phyloP scores from a whole-genome alignment of 1,139 yeast species.

The Geotrichum klebahnii region DNA sequence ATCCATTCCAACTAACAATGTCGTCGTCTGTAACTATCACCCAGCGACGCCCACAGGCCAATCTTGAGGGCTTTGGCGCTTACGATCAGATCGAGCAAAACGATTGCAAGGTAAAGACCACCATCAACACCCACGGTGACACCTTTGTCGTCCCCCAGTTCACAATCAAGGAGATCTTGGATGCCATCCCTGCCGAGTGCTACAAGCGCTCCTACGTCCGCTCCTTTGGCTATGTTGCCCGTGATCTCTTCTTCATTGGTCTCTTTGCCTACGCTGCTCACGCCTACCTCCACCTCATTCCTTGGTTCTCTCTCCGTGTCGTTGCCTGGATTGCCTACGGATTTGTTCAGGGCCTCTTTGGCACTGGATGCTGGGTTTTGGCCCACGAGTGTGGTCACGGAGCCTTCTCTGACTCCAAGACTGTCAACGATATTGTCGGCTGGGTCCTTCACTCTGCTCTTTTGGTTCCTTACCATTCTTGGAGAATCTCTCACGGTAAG shows the following conservation, averaged over 20 bases:
- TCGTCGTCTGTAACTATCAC: constrained; percentile 31
- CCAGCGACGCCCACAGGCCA: constrained; percentile 29
- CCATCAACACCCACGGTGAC: constrained; percentile 57
- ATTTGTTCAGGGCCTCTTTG: constrained; percentile 58
- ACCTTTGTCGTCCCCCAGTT: constrained; percentile 68
- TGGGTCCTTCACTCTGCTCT: constrained; percentile 78
- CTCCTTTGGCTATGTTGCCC: constrained; percentile 59
- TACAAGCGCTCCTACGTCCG: constrained; percentile 58
- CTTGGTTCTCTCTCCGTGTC: constrained; percentile 46
- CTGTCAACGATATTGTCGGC: constrained; percentile 70
- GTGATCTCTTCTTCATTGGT: constrained; percentile 57
- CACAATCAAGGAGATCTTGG: constrained; percentile 67
- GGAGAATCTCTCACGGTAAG: constrained; percentile 79
- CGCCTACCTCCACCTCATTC: constrained; percentile 51
- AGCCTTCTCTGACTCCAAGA: constrained; percentile 69
- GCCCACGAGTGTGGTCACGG: constrained; percentile 92
- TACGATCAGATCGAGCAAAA: constrained; percentile 21
- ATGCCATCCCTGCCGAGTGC: constrained; percentile 71
- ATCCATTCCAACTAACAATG: constrained; percentile 3
- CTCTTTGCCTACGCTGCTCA: constrained; percentile 53
- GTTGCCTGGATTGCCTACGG: constrained; percentile 59
- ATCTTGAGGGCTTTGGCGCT: constrained; percentile 20
- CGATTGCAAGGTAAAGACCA: constrained; percentile 24
- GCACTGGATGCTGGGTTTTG: constrained; percentile 78
- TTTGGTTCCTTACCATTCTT: constrained; percentile 79